Percentiles rank a stretch among this genome's conserved stretches.
Conservation (phyloP, 768 basidiomycete genomes). For the Hericium coralloides region DNA sequence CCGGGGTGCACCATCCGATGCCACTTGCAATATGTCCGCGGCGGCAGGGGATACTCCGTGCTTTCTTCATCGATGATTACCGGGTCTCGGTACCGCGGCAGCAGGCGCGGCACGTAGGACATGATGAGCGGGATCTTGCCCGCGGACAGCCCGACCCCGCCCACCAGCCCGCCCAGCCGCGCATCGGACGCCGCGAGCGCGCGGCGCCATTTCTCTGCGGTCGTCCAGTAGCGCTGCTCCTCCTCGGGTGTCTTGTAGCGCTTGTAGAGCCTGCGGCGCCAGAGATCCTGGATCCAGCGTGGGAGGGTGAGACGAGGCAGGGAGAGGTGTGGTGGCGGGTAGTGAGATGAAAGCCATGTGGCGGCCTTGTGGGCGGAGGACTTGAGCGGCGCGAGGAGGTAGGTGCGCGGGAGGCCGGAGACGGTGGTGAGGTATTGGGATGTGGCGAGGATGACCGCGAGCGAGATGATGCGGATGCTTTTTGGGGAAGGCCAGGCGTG, state of each 20-base stretch:
- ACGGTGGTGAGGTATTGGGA: not conserved
- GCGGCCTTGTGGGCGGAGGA: not conserved
- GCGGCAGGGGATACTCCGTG: conserved; percentile 22
- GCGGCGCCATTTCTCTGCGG: conserved; percentile 18
- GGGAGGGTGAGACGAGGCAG: not conserved
- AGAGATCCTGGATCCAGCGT: not conserved
- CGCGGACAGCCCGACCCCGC: not conserved
- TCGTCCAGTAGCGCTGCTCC: conserved; percentile 24
- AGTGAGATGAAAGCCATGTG: not conserved
- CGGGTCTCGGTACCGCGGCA: conserved; percentile 29
- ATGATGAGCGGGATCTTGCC: conserved; percentile 15
- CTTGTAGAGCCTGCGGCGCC: conserved; percentile 3
- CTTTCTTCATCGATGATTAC: conserved; percentile 10
- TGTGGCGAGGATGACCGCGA: not conserved
- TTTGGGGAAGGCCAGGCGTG: not conserved
- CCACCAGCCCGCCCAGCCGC: not conserved
- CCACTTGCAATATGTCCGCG: conserved; percentile 35
- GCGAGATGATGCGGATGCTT: not conserved
- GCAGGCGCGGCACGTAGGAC: conserved; percentile 29
- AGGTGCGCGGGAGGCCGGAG: not conserved
- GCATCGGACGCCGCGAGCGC: conserved; percentile 17
- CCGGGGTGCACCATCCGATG: conserved; percentile 35
- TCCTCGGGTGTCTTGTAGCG: conserved; percentile 17
- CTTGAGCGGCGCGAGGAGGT: not conserved
- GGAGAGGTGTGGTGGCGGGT: not conserved